Conservation (phyloP, 768 basidiomycete species). For the Baorangia bicolor region DNA sequence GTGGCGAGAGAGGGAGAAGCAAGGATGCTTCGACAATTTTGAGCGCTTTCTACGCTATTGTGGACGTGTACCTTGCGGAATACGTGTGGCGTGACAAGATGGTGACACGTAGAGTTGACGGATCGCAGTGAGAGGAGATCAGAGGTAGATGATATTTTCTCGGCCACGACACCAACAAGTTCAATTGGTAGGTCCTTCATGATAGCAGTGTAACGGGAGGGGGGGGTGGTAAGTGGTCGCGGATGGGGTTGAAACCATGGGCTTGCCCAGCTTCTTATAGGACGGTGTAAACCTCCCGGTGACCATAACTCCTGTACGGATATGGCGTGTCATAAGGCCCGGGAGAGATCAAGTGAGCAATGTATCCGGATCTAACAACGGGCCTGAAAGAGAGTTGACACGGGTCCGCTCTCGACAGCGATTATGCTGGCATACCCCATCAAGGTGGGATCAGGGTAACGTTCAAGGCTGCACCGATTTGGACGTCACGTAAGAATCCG, state of each 20-base stretch:
- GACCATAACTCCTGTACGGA: background rate
- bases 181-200: conserved; percentile 31
- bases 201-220: background rate
- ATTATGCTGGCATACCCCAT: background rate
- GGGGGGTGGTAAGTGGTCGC: background rate
- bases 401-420: background rate
- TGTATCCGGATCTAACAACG: background rate
- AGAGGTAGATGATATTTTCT: conserved; percentile 21
- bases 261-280: conserved; percentile 8
- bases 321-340: background rate
- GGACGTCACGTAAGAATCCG: background rate
- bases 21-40: conserved; percentile 23
- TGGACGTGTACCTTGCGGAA: conserved; percentile 25
- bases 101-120: conserved; percentile 26
- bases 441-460: background rate
- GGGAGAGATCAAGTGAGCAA: background rate
- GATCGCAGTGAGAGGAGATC: conserved; percentile 31
- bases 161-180: conserved; percentile 25
- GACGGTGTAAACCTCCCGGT: background rate
- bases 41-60: conserved; percentile 29
- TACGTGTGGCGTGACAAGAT: conserved; percentile 24
- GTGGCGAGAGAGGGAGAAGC: conserved; percentile 21
- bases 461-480: background rate
- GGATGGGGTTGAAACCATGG: background rate
- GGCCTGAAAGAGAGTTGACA: background rate